Evolutionary conservation across 2,329 filamentous ascomycete genomes (phyloP).

Genomic region (Fusarium armeniacum): DNA sequence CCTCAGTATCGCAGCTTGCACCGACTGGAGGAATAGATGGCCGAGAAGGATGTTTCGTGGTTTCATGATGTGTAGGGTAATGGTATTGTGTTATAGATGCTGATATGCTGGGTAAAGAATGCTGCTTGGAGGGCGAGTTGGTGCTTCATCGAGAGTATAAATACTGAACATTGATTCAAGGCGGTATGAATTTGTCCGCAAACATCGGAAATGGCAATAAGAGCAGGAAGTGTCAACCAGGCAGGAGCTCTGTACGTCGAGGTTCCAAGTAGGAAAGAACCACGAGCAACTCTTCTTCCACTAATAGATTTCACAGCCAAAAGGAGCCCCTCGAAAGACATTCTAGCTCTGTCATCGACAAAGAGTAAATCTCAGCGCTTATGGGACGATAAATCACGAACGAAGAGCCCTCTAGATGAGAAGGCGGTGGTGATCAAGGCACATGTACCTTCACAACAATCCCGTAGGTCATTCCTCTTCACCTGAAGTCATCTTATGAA

Average conservation of each 20-base stretch:
- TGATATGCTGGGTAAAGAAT: not conserved
- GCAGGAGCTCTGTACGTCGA: too few relatives aligned
- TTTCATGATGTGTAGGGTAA: constrained; percentile 10
- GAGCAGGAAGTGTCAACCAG: not conserved
- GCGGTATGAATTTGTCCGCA: not conserved
- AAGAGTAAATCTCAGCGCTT: too few relatives aligned
- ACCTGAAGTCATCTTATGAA: not conserved
- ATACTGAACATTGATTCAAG: not conserved
- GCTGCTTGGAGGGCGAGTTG: not conserved
- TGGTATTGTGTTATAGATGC: not conserved
- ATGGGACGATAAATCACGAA: too few relatives aligned
- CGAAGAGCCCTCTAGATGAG: too few relatives aligned
- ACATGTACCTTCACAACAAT: too few relatives aligned
- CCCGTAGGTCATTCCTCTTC: not conserved
- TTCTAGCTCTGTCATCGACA: too few relatives aligned
- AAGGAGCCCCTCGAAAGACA: too few relatives aligned
- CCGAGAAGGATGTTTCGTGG: not conserved
- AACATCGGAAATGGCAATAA: not conserved
- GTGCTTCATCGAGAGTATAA: rapidly evolving
- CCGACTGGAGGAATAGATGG: not conserved
- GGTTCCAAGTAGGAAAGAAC: not conserved
- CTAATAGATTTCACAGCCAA: not conserved
- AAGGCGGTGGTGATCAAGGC: too few relatives aligned
- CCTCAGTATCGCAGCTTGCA: not conserved
- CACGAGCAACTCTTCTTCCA: not conserved